A percentile compares a stretch with the other conserved stretches of the same genome.
These are phyloP conservation scores for Cladorrhinum sp. DNA, from an alignment of 2,329 filamentous ascomycete species.

Conservation along the genomic window DNA sequence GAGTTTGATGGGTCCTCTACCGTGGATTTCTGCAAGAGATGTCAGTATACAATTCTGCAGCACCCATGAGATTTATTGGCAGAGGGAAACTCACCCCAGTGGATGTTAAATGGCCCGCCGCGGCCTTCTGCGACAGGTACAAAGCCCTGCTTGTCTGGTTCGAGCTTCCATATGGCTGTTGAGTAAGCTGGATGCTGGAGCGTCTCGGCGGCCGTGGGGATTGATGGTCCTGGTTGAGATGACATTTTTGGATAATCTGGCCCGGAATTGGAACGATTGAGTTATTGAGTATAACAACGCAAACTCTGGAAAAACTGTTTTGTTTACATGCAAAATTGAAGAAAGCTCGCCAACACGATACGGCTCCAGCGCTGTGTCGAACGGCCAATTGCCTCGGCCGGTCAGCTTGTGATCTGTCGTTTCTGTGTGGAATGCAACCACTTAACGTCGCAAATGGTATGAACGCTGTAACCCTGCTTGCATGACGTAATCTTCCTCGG, in stretches of 20 bases:
- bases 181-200: conserved; percentile 64
- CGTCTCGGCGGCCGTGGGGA: conserved; percentile 55
- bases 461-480: not conserved
- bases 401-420: not conserved
- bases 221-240: not conserved
- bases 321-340: no score
- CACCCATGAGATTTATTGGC: not conserved
- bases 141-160: conserved; percentile 60
- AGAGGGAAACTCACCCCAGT: conserved; percentile 60
- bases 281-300: no score
- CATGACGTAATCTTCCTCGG: not conserved
- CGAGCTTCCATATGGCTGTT: conserved; percentile 66
- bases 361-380: no score
- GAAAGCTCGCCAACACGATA: not conserved
- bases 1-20: conserved; percentile 67
- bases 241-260: not conserved
- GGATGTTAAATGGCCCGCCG: conserved; percentile 72
- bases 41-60: not conserved
- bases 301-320: no score
- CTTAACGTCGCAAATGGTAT: not conserved
- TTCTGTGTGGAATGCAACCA: not conserved
- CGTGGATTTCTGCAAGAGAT: conserved; percentile 47
- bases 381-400: not conserved
- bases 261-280: no score
- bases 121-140: conserved; percentile 64